phyloP scores from a whole-genome alignment of 306 rosid genomes.

The Echinosophora koreensis region DNA sequence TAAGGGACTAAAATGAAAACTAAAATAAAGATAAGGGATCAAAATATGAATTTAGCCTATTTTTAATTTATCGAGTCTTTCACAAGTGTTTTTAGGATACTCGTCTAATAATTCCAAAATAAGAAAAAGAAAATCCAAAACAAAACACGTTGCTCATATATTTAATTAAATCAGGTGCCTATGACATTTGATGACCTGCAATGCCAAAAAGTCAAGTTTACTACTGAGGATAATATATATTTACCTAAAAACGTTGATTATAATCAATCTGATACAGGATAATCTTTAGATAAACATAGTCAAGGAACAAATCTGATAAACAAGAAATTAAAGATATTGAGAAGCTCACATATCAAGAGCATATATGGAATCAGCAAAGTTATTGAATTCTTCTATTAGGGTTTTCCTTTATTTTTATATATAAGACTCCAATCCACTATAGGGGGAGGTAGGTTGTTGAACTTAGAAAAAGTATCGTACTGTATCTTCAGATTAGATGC shows the following conservation, averaged over 20 bases:
- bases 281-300: conserved; percentile 38
- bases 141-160: neutral
- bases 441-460: conserved; percentile 25
- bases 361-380: conserved; percentile 14
- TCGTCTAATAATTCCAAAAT: neutral
- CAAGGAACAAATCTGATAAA: conserved; percentile 33
- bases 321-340: conserved; percentile 5
- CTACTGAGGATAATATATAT: neutral
- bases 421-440: neutral
- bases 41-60: no score
- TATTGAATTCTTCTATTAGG: conserved; percentile 19
- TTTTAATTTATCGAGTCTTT: no score
- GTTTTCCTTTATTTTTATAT: neutral
- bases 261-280: conserved; percentile 16
- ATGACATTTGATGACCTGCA: conserved; percentile 28
- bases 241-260: neutral
- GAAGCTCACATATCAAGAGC: conserved; percentile 46
- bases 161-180: neutral
- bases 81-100: no score
- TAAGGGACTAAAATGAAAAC: no score
- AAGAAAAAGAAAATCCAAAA: neutral
- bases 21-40: no score
- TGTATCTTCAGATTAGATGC: conserved; percentile 41
- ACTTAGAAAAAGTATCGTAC: conserved; percentile 32
- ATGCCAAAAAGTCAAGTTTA: conserved; percentile 40